Base-by-base conservation (phyloP, 352 stramenopile genomes). In the Phytophthora pluvialis region DNA sequence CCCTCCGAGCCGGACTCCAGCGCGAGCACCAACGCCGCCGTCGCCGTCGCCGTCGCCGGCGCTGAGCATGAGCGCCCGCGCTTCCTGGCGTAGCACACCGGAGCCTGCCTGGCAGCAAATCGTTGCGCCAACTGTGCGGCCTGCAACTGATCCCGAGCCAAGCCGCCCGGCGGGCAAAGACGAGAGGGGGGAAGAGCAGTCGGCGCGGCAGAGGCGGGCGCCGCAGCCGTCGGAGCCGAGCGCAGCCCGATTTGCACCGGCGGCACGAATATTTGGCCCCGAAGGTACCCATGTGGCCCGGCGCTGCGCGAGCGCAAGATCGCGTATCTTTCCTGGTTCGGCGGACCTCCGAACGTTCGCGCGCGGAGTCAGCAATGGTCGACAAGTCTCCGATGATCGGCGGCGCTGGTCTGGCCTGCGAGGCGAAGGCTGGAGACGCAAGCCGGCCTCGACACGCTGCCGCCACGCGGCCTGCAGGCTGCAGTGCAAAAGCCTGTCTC, bases 341-440 rank as follows among this genome's bases (percentile, higher is more conserved):
- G 25, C 25, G 32, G 43, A 66, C 47, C 47, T 52, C 42, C 21
- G 64, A 72, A 72, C 58, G 44, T 67, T 72, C 64, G 53, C 25
- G 39, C 12, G 9, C 43, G 10, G 51, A 58, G 52, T 54, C 38
- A 53, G 46, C 49, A 68, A 50, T 45, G 18, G 3, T 21, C n/a
- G 39, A n/a, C 39, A 45, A 25, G 39, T 45, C 39, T 45, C 39
- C 21, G 21, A 21, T 21, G 21, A 21, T 21, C 21, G 21, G 21
- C 21, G 21, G 21, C 21, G 21, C 21, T 21, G 21, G 21, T 21
- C 21, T 21, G 21, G 21, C 21, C 21, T 21, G 21, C 1, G 21
- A 21, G 36, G 36, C 8, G 4, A 43, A 43, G 18, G 15, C 21
- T 21, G 21, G 21, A 2, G 21, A 21, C 21, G 21, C 21, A 1